phyloP scores from a whole-genome alignment of 768 basidiomycete species.

The Phallus indusiatus region DNA sequence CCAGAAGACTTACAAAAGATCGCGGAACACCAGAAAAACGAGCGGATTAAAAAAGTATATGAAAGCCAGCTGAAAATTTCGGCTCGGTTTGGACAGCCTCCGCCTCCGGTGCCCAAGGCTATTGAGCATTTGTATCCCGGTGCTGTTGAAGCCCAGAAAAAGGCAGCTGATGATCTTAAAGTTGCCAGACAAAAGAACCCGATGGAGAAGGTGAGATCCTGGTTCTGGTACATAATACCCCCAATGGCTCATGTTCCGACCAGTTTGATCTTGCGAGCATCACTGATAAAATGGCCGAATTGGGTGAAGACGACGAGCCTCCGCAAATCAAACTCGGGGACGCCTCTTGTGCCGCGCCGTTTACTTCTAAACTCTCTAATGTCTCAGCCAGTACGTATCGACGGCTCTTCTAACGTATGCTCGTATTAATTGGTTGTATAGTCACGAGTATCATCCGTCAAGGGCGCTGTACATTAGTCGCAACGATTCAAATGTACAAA shows the following conservation, averaged over 20 bases:
- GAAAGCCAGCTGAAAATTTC: constrained; percentile 91
- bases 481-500: constrained; percentile 99
- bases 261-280: constrained; percentile 74
- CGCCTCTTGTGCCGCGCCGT: constrained; percentile 96
- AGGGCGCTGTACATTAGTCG: constrained; percentile 96
- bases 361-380: constrained; percentile 97
- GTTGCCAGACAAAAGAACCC: constrained; percentile 73
- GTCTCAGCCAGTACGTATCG: constrained; percentile 82
- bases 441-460: constrained; percentile 97
- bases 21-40: constrained; percentile 81
- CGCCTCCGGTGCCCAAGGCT: constrained; percentile 84
- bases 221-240: background rate
- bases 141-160: constrained; percentile 81
- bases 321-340: constrained; percentile 99
- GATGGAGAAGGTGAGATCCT: constrained; percentile 67
- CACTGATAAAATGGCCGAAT: constrained; percentile 77
- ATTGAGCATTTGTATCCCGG: constrained; percentile 86
- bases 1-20: constrained; percentile 89
- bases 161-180: constrained; percentile 56
- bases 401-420: background rate
- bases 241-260: constrained; percentile 2
- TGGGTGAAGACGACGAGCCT: constrained; percentile 91
- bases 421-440: constrained; percentile 20
- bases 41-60: constrained; percentile 93
- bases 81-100: constrained; percentile 82